Evolutionary conservation across 352 stramenopile genomes (phyloP).

Genomic region (Globisporangium paroecandrum): DNA sequence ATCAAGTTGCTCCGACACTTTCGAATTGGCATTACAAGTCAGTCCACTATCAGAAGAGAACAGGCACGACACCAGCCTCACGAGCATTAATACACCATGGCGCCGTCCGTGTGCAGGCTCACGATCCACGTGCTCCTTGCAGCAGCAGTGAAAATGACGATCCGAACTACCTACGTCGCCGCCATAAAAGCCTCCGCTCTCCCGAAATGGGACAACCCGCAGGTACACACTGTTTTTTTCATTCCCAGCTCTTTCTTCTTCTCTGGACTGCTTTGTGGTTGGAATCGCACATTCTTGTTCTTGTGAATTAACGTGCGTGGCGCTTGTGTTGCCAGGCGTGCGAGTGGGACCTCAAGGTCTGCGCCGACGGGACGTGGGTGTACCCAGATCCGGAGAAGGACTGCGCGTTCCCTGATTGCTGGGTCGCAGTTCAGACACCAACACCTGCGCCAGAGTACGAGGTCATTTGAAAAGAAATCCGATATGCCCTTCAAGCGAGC

Average conservation of each 20-base stretch:
- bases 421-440: conserved; percentile 20
- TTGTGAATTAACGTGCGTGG: too few species aligned
- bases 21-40: too few species aligned
- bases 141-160: background rate
- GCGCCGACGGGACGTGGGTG: conserved; percentile 62
- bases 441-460: background rate
- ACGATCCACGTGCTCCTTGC: background rate
- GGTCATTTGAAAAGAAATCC: background rate
- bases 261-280: too few species aligned
- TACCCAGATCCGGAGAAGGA: conserved; percentile 39
- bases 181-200: conserved; percentile 7
- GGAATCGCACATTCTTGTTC: background rate
- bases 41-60: too few species aligned
- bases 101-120: background rate
- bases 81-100: background rate
- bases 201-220: conserved; percentile 27
- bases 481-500: too few species aligned
- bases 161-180: background rate
- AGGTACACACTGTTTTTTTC: conserved; percentile 26
- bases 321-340: conserved; percentile 30
- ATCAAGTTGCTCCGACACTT: too few species aligned
- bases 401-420: conserved; percentile 54
- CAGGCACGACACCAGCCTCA: too few species aligned
- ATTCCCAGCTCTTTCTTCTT: too few species aligned
- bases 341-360: conserved; percentile 61